A percentile compares a stretch with the other conserved stretches of the same genome.
Evolutionary conservation across 345 rosid species (phyloP).

Genomic region (Dovyalis caffra): DNA sequence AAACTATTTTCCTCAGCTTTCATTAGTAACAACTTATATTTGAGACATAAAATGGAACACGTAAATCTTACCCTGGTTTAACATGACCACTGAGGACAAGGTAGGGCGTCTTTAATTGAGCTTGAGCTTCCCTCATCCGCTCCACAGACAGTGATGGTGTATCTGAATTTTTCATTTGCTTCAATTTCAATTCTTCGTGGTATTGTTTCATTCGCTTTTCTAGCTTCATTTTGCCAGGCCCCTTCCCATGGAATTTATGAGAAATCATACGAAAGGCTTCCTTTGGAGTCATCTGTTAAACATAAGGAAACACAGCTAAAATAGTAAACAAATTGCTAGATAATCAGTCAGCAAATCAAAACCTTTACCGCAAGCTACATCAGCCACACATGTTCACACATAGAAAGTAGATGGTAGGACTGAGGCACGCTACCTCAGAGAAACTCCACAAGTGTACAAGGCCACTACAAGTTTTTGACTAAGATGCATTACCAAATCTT

Average conservation of each 20-base stretch:
- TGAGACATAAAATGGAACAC: background rate
- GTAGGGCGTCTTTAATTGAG: constrained; percentile 81
- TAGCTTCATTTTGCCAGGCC: constrained; percentile 98
- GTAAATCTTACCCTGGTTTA: constrained; percentile 72
- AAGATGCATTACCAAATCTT: background rate
- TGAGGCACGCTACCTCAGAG: background rate
- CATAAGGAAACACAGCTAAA: constrained; percentile 4
- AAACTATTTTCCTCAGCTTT: background rate
- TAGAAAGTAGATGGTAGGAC: background rate
- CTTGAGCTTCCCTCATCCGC: constrained; percentile 96
- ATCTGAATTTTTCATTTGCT: constrained; percentile 98
- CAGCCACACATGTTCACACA: background rate
- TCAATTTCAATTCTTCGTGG: constrained; percentile 84
- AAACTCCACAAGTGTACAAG: background rate
- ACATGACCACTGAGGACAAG: constrained; percentile 97
- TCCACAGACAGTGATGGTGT: constrained; percentile 87
- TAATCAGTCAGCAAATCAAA: background rate
- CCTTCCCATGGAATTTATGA: constrained; percentile 96
- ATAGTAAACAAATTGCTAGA: background rate
- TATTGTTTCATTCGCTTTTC: constrained; percentile 93
- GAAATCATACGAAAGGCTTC: constrained; percentile 84
- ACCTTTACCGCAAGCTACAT: background rate
- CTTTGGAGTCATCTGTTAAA: constrained; percentile 79
- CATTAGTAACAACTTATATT: background rate
- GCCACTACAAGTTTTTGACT: background rate